phyloP scores from a whole-genome alignment of 257 asterid genomes.

The Scutellaria baicalensis region DNA sequence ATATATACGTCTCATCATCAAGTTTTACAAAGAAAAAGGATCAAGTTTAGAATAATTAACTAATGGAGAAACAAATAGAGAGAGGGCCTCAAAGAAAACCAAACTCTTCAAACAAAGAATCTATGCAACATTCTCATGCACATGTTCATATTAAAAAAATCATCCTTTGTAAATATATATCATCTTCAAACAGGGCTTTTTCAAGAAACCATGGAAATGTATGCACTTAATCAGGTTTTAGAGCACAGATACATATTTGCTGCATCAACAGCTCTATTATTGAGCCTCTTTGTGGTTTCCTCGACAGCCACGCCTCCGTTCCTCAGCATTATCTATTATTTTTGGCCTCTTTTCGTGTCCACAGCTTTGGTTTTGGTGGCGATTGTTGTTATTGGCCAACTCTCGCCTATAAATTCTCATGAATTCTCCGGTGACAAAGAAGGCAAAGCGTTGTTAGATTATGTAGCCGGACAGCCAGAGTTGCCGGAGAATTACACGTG shows the following conservation, averaged over 20 bases:
- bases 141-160: background rate
- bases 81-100: too few species aligned
- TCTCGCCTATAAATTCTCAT: background rate
- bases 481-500: background rate
- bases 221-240: background rate
- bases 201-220: background rate
- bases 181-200: too few species aligned
- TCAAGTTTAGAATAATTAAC: too few species aligned
- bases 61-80: too few species aligned
- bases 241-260: background rate
- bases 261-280: background rate
- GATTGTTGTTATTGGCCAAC: background rate
- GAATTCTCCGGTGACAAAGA: background rate
- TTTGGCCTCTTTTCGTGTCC: conserved; percentile 9
- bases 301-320: background rate
- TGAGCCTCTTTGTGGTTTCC: background rate
- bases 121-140: background rate
- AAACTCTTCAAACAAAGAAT: too few species aligned
- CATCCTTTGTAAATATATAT: background rate
- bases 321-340: background rate
- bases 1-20: too few species aligned
- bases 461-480: background rate
- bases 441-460: background rate
- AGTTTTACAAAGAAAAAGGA: too few species aligned
- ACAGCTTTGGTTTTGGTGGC: background rate